Conservation (phyloP, 1,139 yeast species). For the Scheffersomyces parashehatae region DNA sequence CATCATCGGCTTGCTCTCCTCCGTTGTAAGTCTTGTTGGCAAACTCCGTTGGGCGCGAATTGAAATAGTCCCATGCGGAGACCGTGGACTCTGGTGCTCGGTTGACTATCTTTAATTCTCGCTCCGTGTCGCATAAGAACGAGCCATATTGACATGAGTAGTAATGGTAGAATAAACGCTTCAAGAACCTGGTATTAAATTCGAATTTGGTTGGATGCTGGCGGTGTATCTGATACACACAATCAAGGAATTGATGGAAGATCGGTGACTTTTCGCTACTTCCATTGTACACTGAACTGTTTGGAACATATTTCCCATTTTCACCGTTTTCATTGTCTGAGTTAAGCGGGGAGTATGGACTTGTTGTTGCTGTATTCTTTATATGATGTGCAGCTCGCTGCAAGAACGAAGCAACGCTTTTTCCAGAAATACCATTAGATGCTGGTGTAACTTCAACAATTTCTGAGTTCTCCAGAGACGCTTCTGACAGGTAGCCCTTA, state of each 20-base stretch:
- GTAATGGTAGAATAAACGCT: conserved; percentile 81
- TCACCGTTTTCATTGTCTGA: conserved; percentile 10
- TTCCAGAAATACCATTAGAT: conserved; percentile 4
- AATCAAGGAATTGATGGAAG: conserved; percentile 90
- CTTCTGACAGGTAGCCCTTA: not conserved
- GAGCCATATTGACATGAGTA: conserved; percentile 96
- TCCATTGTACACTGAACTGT: conserved; percentile 33
- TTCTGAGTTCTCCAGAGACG: conserved; percentile 4
- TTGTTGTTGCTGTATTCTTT: conserved; percentile 37
- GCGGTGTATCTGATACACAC: conserved; percentile 73
- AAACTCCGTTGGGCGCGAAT: conserved; percentile 74
- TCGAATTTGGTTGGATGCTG: conserved; percentile 79
- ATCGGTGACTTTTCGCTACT: conserved; percentile 72
- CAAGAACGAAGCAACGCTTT: conserved; percentile 28
- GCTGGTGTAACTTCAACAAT: not conserved
- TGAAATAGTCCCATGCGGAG: conserved; percentile 93
- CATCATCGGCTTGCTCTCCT: conserved; percentile 33
- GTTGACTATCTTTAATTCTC: conserved; percentile 45
- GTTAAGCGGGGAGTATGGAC: conserved; percentile 15
- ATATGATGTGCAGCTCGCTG: conserved; percentile 47
- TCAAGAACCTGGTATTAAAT: conserved; percentile 82
- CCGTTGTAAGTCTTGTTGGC: conserved; percentile 47
- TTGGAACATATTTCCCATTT: conserved; percentile 12
- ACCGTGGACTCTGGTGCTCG: conserved; percentile 53
- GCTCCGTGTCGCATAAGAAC: conserved; percentile 74